Evolutionary conservation across 2,329 filamentous ascomycete species (phyloP), one percentile per base, ranked within the genome.

Genomic region (Talaromyces sp.): DNA sequence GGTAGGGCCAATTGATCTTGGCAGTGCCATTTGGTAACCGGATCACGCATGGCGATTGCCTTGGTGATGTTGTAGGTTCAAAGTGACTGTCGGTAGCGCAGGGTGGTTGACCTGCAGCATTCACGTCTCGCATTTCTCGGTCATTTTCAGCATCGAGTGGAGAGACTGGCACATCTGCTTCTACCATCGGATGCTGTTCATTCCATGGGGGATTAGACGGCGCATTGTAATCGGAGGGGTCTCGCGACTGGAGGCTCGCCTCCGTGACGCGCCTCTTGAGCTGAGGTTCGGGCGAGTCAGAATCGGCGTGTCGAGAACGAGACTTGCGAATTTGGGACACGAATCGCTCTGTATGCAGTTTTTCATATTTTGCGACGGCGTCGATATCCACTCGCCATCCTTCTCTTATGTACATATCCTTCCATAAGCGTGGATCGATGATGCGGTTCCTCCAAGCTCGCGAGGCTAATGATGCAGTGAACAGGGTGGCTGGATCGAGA

Each of bases 1-100:
- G 83, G 74, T 95, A 92, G 62, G 93, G 90, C 93, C 94, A 99
- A 77, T 96, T 97, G 57, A 98, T 81, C 71, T 87, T 90, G 2
- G 74, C 70, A 3, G 73, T 68, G 10, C 78, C 78, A 52, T 77
- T 74, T 4, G 73, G 68, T 66, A 72, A 69, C 50, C 73, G 70
- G 6, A 74, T 69, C 19, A 78, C 67, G 3, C 81, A 69, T 13
- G 75, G 70, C 1, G 78, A 75, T 17, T 43, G 37, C 17, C 61
- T 66, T 3, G 33, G 31, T 31, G 59, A 57, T 19, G 47, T 45
- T 17, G 62, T 35, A 13, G 59, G 19, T 43, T 49, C 43, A 50
- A 11, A 54, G 11, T 19, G 56, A 59, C 57, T 43, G 15, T 39
- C 62, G 17, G 19, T 8, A n/a, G 50, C 68, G 13, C 74, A 70